These are phyloP conservation scores for Pythium biforme DNA, from an alignment of 352 stramenopile species.

Conservation along the genomic window DNA sequence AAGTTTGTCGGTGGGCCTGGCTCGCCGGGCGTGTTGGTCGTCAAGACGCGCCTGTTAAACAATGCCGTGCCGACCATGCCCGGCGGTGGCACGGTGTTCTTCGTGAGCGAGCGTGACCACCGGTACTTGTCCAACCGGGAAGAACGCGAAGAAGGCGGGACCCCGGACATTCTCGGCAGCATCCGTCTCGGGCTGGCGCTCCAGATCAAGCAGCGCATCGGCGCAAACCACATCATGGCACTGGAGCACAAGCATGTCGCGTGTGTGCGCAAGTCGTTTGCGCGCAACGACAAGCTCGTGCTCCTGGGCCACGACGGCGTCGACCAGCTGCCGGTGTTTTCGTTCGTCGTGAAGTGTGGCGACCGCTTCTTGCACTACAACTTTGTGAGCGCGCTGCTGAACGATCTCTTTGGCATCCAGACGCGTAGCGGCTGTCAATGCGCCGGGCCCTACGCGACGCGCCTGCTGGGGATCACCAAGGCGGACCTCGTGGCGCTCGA, in stretches of 20 bases:
- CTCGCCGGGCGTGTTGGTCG: conserved; percentile 89
- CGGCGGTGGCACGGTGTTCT: conserved; percentile 46
- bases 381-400: conserved; percentile 94
- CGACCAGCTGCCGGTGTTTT: conserved; percentile 85
- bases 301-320: conserved; percentile 60
- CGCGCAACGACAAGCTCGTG: conserved; percentile 56
- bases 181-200: conserved; percentile 88
- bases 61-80: conserved; percentile 43
- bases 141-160: conserved; percentile 89
- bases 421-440: conserved; percentile 40
- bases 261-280: conserved; percentile 28
- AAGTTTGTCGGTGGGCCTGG: conserved; percentile 92
- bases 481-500: conserved; percentile 54
- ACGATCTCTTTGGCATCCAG: conserved; percentile 97
- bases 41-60: conserved; percentile 83
- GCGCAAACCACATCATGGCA: conserved; percentile 34
- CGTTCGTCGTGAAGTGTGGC: conserved; percentile 88
- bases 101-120: conserved; percentile 40
- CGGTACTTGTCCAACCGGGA: conserved; percentile 64
- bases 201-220: conserved; percentile 70
- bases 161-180: conserved; percentile 91
- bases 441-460: conserved; percentile 91
- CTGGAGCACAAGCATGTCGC: conserved; percentile 35
- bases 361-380: conserved; percentile 93
- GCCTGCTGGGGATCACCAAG: conserved; percentile 84